Conservation (phyloP, 805 yeast species). For the Priceomyces carsonii region DNA sequence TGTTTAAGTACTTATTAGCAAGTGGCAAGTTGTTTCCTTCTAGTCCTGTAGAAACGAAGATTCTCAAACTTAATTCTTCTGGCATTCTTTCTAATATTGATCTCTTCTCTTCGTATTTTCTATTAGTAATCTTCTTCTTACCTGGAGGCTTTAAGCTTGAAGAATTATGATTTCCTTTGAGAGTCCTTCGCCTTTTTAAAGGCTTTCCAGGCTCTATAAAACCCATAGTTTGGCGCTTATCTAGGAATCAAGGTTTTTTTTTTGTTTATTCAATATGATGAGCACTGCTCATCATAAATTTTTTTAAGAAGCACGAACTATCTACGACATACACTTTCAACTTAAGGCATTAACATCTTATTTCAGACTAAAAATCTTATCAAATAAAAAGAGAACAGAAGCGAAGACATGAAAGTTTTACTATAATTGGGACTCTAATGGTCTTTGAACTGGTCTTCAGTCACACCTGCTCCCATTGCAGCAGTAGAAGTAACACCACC, state of each 20-base stretch:
- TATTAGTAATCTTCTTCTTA: background rate
- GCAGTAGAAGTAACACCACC: constrained; percentile 96
- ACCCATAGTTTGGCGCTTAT: constrained; percentile 27
- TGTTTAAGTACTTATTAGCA: constrained; percentile 28
- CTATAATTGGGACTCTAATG: too few species aligned
- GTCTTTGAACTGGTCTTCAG: constrained; percentile 94
- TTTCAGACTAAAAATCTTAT: too few species aligned
- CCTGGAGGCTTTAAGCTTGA: background rate
- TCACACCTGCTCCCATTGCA: constrained; percentile 98
- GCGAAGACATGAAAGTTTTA: too few species aligned
- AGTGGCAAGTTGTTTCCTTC: constrained; percentile 34
- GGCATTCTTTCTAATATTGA: constrained; percentile 39
- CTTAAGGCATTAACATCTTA: too few species aligned
- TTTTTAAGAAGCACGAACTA: too few species aligned
- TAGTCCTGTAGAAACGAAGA: constrained; percentile 41
- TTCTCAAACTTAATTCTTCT: constrained; percentile 38
- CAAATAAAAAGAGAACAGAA: too few species aligned
- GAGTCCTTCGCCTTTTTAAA: constrained; percentile 13
- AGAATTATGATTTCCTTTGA: constrained; percentile 2
- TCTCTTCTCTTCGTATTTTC: constrained; percentile 1
- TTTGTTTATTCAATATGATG: too few species aligned
- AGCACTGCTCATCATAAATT: too few species aligned
- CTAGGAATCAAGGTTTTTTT: too few species aligned
- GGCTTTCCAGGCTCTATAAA: constrained; percentile 26
- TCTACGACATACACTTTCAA: too few species aligned